phyloP scores from a whole-genome alignment of 73 alveolate genomes.

The Tetrahymena malaccensis region DNA sequence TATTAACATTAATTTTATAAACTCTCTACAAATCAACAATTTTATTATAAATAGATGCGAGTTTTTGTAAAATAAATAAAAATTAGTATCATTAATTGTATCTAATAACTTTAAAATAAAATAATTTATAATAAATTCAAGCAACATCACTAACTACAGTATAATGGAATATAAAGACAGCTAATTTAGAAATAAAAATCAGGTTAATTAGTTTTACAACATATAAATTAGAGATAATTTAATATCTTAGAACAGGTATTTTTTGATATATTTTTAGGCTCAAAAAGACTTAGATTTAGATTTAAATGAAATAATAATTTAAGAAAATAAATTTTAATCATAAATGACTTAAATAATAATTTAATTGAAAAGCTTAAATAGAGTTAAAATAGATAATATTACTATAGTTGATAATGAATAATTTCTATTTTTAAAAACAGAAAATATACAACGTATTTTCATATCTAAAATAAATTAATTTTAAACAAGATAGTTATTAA shows the following conservation, averaged over 20 bases:
- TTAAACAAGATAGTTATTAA: background rate
- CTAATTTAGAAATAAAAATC: background rate
- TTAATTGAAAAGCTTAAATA: too few species aligned
- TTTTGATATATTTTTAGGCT: background rate
- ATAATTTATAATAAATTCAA: background rate
- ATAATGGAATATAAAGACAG: background rate
- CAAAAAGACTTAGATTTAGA: background rate
- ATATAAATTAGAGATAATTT: background rate
- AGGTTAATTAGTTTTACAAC: background rate
- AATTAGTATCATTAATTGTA: background rate
- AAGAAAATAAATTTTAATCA: background rate
- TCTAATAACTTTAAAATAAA: background rate
- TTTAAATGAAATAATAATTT: background rate
- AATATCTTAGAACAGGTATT: background rate
- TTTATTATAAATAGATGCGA: background rate
- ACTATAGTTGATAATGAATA: background rate
- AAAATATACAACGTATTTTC: background rate
- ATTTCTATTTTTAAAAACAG: background rate
- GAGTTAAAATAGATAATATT: too few species aligned
- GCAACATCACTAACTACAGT: background rate
- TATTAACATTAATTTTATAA: background rate
- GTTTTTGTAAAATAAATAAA: background rate
- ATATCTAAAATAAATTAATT: background rate
- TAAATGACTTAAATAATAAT: background rate
- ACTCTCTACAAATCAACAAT: background rate